Base-by-base conservation (phyloP, 2,329 filamentous ascomycete genomes). In the Didymella sp. region DNA sequence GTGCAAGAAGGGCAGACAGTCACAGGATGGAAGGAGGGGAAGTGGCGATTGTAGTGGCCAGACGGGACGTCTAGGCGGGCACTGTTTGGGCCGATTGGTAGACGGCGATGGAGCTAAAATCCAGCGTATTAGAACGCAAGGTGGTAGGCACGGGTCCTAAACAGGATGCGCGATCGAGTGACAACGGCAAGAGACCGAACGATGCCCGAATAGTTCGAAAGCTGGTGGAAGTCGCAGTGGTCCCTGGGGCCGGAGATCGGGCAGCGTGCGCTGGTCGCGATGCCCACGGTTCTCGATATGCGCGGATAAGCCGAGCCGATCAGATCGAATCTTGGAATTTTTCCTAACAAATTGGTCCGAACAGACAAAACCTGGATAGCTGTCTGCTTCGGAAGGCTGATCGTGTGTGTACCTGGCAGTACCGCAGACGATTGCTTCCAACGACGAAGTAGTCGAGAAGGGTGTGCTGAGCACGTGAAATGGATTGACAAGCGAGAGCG, bases 11-110 rank as follows among this genome's bases (percentile, higher is more conserved):
- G 15, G 19, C 5, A 30, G 41, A 51, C 6, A 40, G 28, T 47
- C n/a, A 22, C 21, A 41, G 52, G 13, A 43, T 43, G 33, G 37
- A 53, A 61, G 62, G 66, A 61, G 68, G 63, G 61, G 61, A 60
- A 56, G 69, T 66, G 66, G 70, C 67, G 58, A 67, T 51, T 58
- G 54, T 65, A 58, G 51, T 51, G 41, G 56, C 53, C 59, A 51
- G 59, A 60, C 53, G 61, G 52, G 59, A 60, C 28, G 43, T 46
- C 33, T 55, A 47, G 59, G 65, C 61, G 62, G 63, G 66, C 24
- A 66, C 61, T 64, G 66, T 48, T 67, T 69, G 62, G 66, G 69
- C 68, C 69, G 70, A 69, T 57, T 48, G 54, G 48, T 28, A 35
- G 48, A 22, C 47, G 61, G 60, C 56, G 22, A 62, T 51, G 59